Evolutionary conservation across 352 stramenopile genomes (phyloP).

Genomic region (Blastocystis hominis): DNA sequence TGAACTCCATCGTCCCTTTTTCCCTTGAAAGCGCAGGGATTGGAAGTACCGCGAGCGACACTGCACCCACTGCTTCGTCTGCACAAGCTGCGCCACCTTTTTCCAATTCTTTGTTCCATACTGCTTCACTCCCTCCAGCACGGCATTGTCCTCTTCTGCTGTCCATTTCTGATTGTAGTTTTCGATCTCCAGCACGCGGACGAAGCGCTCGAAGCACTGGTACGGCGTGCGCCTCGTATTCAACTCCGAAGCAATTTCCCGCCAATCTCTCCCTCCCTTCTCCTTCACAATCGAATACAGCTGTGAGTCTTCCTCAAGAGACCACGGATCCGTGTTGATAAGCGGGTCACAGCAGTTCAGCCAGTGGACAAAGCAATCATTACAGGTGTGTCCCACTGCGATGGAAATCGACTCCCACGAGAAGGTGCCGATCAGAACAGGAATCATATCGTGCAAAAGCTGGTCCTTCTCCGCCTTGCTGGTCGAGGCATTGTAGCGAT

Average conservation of each 20-base stretch:
- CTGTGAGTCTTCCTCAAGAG: neutral
- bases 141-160: slow-evolving; percentile 18
- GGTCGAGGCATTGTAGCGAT: neutral
- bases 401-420: slow-evolving; percentile 34
- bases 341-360: slow-evolving; percentile 51
- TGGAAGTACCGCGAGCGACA: slow-evolving; percentile 53
- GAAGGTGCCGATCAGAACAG: neutral
- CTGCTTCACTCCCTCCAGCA: neutral
- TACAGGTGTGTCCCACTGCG: neutral
- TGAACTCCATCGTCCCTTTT: slow-evolving; percentile 32
- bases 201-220: slow-evolving; percentile 42
- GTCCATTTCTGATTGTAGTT: slow-evolving; percentile 27
- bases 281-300: neutral
- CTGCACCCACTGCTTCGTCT: slow-evolving; percentile 23
- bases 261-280: neutral
- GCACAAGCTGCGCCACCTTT: neutral
- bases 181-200: slow-evolving; percentile 18
- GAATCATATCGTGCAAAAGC: neutral
- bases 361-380: slow-evolving; percentile 53
- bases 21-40: neutral
- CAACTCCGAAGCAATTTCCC: neutral
- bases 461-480: neutral
- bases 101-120: slow-evolving; percentile 49
- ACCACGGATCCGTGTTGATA: slow-evolving; percentile 13
- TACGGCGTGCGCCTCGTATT: neutral